A percentile compares a stretch with the other conserved stretches of the same genome.
Conservation (phyloP, 257 asterid species). For the Buddleja alternifolia region DNA sequence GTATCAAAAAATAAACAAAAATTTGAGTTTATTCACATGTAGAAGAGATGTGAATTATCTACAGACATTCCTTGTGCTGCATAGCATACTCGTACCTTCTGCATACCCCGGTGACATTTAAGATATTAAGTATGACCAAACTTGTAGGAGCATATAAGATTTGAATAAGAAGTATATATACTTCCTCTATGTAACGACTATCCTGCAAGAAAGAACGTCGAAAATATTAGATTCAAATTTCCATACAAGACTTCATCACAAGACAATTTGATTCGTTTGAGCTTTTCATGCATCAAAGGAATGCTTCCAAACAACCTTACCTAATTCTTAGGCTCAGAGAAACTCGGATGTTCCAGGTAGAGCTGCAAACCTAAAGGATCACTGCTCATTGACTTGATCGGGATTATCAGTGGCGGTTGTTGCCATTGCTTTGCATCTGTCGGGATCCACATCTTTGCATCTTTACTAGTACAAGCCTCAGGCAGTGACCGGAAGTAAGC, state of each 20-base stretch:
- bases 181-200: not conserved
- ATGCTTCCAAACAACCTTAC: not conserved
- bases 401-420: constrained; percentile 72
- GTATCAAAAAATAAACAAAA: too few relatives aligned
- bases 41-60: not conserved
- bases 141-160: not conserved
- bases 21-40: not conserved
- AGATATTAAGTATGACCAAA: too few relatives aligned
- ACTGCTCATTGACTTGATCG: constrained; percentile 84
- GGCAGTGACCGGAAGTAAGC: constrained; percentile 76
- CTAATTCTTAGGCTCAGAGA: constrained; percentile 44
- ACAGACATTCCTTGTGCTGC: not conserved
- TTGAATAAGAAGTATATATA: not conserved
- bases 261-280: not conserved
- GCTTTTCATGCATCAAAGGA: not conserved
- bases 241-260: not conserved
- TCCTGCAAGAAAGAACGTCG: not conserved
- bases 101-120: not conserved
- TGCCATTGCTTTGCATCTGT: constrained; percentile 86
- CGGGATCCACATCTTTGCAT: constrained; percentile 78
- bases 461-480: constrained; percentile 54
- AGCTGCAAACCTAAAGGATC: constrained; percentile 86
- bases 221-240: not conserved
- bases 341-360: constrained; percentile 74
- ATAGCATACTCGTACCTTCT: not conserved